Conservation (phyloP, 768 basidiomycete genomes). For the Pleurotus salmoneostramineus region DNA sequence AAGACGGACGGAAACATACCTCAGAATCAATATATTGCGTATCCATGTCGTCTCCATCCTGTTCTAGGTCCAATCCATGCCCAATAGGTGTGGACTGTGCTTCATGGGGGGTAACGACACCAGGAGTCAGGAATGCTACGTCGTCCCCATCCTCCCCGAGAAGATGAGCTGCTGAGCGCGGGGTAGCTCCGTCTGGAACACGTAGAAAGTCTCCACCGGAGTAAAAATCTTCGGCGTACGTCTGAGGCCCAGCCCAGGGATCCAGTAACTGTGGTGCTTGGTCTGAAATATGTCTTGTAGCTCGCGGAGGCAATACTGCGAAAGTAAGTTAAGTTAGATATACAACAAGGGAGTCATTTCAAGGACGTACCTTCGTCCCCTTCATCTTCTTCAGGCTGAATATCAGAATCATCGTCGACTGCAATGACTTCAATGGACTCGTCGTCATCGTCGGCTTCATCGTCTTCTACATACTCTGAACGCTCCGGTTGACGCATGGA, state of each 20-base stretch:
- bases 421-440: slow-evolving; percentile 3
- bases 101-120: slow-evolving; percentile 17
- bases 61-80: slow-evolving; percentile 4
- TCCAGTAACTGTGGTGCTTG: slow-evolving; percentile 29
- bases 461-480: slow-evolving; percentile 8
- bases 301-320: neutral
- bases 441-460: slow-evolving; percentile 2
- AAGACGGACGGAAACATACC: no score
- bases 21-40: neutral
- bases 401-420: slow-evolving; percentile 10
- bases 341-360: slow-evolving; percentile 7
- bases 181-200: slow-evolving; percentile 2
- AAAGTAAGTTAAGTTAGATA: neutral
- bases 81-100: slow-evolving; percentile 12
- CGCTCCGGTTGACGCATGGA: neutral
- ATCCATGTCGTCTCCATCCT: slow-evolving; percentile 14
- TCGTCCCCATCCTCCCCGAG: slow-evolving; percentile 13
- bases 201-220: slow-evolving; percentile 35
- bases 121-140: slow-evolving; percentile 23
- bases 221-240: slow-evolving; percentile 39
- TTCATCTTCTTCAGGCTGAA: slow-evolving; percentile 6
- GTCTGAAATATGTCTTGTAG: neutral
- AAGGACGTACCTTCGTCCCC: neutral
- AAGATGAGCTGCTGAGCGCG: slow-evolving; percentile 22
- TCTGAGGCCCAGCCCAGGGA: slow-evolving; percentile 35